Conservation (phyloP, 805 yeast genomes). For the Yarrowia sp. region DNA sequence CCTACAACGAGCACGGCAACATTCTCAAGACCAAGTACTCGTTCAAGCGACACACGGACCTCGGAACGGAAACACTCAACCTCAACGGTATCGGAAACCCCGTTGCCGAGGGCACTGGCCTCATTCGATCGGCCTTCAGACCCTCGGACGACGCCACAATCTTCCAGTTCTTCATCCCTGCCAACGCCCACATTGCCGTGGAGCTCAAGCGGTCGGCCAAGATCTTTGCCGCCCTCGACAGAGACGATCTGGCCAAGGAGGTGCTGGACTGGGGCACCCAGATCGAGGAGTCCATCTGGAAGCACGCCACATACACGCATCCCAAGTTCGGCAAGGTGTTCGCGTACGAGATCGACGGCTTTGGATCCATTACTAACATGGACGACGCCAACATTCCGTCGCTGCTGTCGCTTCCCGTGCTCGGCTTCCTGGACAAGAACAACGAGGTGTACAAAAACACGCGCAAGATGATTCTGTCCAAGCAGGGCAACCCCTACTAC, state of each 20-base stretch:
- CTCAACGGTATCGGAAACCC: conserved; percentile 83
- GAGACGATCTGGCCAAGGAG: conserved; percentile 31
- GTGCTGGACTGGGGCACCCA: conserved; percentile 40
- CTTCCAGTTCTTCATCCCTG: conserved; percentile 80
- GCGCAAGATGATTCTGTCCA: conserved; percentile 67
- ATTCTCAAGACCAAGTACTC: conserved; percentile 54
- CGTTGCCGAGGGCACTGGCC: conserved; percentile 64
- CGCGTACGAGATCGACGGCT: conserved; percentile 90
- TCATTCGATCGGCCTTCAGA: conserved; percentile 78
- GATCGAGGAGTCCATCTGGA: conserved; percentile 56
- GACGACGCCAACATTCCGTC: conserved; percentile 93
- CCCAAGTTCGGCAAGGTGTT: conserved; percentile 70
- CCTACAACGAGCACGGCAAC: conserved; percentile 46
- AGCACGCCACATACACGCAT: conserved; percentile 66
- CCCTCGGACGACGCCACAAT: conserved; percentile 87
- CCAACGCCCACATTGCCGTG: conserved; percentile 70
- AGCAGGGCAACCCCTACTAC: conserved; percentile 75
- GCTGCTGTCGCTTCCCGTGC: conserved; percentile 71
- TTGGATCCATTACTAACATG: conserved; percentile 69
- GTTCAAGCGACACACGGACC: conserved; percentile 69
- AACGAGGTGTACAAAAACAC: conserved; percentile 74
- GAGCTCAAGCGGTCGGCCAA: conserved; percentile 50
- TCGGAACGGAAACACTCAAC: conserved; percentile 79
- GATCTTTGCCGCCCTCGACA: conserved; percentile 33
- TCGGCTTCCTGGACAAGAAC: conserved; percentile 55